These are phyloP conservation scores for Triglochin maritima DNA, from an alignment of 106 monocot genomes.

Conservation along the genomic window DNA sequence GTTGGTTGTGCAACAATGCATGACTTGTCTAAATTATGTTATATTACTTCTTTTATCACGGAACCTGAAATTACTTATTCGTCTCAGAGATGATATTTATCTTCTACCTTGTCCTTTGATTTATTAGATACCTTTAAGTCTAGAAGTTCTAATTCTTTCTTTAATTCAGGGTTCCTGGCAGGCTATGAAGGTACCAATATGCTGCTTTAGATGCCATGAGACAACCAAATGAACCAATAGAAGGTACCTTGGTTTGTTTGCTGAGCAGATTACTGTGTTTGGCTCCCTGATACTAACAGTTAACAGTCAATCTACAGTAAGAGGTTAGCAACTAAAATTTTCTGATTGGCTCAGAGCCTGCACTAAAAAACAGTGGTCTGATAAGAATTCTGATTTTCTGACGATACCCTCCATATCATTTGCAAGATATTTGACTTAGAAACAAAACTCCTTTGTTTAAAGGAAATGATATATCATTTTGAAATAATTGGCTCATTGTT, in stretches of 20 bases:
- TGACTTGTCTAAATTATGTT: neutral
- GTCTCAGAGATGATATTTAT: neutral
- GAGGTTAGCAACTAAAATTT: neutral
- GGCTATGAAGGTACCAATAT: conserved; percentile 38
- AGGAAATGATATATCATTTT: neutral
- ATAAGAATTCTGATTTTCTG: neutral
- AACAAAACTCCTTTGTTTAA: neutral
- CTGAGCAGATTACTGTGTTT: conserved; percentile 44
- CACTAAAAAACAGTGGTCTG: neutral
- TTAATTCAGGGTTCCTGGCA: conserved; percentile 79
- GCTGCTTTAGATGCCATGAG: conserved; percentile 69
- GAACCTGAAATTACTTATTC: neutral
- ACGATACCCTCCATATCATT: neutral
- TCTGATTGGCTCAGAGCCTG: neutral
- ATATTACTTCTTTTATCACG: neutral
- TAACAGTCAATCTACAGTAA: neutral
- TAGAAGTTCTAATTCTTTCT: conserved; percentile 67
- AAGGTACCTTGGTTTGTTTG: conserved; percentile 94
- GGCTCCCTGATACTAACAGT: conserved; percentile 16
- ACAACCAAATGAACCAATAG: conserved; percentile 63
- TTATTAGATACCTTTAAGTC: conserved; percentile 4
- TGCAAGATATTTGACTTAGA: neutral
- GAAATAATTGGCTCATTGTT: neutral
- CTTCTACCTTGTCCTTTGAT: neutral
- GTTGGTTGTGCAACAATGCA: neutral